Conservation (phyloP, 75 land plant genomes). For the Cupressus sempervirens region DNA sequence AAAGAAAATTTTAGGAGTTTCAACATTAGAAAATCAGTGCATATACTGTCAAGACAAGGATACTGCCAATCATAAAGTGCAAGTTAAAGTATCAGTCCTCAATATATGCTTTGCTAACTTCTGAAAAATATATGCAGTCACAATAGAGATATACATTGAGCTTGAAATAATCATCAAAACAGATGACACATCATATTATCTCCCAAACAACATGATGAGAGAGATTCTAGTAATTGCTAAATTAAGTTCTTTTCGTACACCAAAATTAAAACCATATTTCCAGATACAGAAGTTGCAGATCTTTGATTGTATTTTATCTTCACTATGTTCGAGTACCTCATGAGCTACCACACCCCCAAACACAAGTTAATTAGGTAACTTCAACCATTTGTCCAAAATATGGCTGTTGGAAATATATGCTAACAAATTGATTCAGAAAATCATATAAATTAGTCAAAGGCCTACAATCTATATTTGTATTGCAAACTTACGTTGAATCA, state of each 20-base stretch:
- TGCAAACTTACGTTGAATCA: conserved; percentile 89
- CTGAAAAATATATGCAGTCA: not conserved
- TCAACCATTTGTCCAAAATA: not conserved
- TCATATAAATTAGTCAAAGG: not conserved
- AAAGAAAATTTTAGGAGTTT: not conserved
- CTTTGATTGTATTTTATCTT: not conserved
- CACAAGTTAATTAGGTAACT: not conserved
- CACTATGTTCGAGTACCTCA: not conserved
- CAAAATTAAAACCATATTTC: not conserved
- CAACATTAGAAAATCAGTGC: not conserved
- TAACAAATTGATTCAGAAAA: not conserved
- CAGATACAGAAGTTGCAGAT: not conserved
- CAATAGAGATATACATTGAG: not conserved
- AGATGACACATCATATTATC: not conserved
- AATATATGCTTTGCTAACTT: not conserved
- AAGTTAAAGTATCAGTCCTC: not conserved
- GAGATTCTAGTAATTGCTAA: not conserved
- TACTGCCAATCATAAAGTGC: not conserved
- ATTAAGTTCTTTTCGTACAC: not conserved
- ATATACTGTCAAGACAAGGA: not conserved
- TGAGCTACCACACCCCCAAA: not conserved
- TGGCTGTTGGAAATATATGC: not conserved
- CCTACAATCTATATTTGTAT: conserved; percentile 1
- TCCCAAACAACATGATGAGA: not conserved
- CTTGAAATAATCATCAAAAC: not conserved